Conservation (phyloP, 441 rosid genomes). For the Adansonia rubrostipa region DNA sequence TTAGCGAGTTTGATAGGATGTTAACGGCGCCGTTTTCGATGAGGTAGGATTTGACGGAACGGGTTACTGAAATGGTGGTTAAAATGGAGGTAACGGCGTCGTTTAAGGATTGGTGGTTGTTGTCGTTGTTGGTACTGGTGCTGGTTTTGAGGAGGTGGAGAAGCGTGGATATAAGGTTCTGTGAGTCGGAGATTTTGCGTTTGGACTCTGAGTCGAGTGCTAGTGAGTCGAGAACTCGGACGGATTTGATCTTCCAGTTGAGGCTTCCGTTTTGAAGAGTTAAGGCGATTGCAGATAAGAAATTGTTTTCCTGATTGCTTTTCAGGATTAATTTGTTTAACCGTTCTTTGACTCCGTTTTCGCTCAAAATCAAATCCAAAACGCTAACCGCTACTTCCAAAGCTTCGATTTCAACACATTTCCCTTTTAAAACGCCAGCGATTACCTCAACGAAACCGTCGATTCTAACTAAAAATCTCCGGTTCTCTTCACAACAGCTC, state of each 20-base stretch:
- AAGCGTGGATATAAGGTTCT: constrained; percentile 23
- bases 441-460: constrained; percentile 59
- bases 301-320: constrained; percentile 34
- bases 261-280: constrained; percentile 46
- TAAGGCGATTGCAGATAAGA: constrained; percentile 45
- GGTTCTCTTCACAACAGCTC: constrained; percentile 53
- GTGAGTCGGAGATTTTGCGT: constrained; percentile 49
- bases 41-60: constrained; percentile 50
- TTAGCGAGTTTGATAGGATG: constrained; percentile 3
- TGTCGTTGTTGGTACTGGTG: constrained; percentile 21
- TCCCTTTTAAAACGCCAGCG: constrained; percentile 37
- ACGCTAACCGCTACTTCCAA: constrained; percentile 47
- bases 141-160: constrained; percentile 7
- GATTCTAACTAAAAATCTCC: constrained; percentile 45
- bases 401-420: constrained; percentile 32
- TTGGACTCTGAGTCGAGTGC: constrained; percentile 54
- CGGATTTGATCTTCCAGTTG: constrained; percentile 54
- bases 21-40: constrained; percentile 32
- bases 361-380: constrained; percentile 42
- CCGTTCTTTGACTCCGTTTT: constrained; percentile 45
- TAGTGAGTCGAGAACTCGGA: constrained; percentile 56
- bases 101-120: constrained; percentile 40
- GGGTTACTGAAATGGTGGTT: constrained; percentile 47
- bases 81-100: constrained; percentile 58
- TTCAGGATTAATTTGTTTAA: constrained; percentile 45